Conservation (phyloP, 2,329 filamentous ascomycete species). For the Aureobasidium uvarum region DNA sequence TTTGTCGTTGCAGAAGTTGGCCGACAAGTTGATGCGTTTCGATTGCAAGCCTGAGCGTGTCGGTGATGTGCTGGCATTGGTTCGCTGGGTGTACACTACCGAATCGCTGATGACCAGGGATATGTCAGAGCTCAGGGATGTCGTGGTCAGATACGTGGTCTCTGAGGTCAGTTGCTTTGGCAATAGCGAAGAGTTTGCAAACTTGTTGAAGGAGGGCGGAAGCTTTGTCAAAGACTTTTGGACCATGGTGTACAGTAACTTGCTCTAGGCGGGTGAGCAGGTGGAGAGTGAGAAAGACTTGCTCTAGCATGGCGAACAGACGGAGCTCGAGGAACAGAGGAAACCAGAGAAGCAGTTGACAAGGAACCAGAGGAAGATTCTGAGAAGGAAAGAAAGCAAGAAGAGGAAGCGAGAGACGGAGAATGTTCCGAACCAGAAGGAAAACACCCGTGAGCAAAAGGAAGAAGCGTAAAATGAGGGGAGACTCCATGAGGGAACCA, state of each 20-base stretch:
- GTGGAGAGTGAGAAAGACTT: no score
- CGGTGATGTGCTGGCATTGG: neutral
- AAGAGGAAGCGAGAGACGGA: neutral
- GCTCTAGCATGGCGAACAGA: no score
- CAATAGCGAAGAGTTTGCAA: neutral
- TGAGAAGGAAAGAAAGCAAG: neutral
- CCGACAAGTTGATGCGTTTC: constrained; percentile 6
- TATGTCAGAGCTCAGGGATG: neutral
- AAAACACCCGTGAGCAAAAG: neutral
- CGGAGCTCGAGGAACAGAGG: neutral
- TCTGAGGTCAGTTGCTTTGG: constrained; percentile 12
- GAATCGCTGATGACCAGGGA: neutral
- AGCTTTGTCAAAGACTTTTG: constrained; percentile 15
- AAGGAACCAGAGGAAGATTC: neutral
- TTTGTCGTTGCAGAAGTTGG: constrained; percentile 2
- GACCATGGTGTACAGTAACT: neutral
- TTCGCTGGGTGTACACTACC: constrained; percentile 11
- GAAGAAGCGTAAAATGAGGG: neutral
- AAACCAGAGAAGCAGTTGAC: neutral
- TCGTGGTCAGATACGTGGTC: constrained; percentile 6
- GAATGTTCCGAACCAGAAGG: neutral
- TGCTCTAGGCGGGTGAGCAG: constrained; percentile 3
- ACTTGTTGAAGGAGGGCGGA: constrained; percentile 11
- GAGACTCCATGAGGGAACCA: no score
- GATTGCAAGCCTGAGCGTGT: constrained; percentile 6